Evolutionary conservation across 306 rosid species (phyloP), one percentile per base, ranked within the genome.

Genomic region (Vigna angularis): DNA sequence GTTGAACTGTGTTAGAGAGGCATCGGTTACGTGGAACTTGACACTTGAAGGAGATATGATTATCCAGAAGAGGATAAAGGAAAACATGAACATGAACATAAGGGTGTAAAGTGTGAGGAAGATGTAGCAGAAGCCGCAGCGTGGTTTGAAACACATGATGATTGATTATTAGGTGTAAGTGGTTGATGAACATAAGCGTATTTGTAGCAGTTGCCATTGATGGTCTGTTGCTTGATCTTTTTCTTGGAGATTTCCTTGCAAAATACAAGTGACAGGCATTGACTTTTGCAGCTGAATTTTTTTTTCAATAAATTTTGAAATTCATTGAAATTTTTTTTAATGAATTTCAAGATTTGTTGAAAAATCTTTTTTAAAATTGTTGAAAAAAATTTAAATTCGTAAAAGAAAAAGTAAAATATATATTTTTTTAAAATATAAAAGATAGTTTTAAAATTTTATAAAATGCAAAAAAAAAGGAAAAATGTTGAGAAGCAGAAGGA

Each of bases 1-100:
- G 58, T 80, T 78, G 62, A 86, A 86, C 5, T 77, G 72, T 11
- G 81, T 71, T 58, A 86, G 85, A 1, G 83, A 18, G 12, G 74
- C 82, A 0, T 83, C 72, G 0, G 80, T 83, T 38, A 83, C 62
- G 1, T 76, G 58, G 56, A 86, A 76, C 3, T 76, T 79, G 16
- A 86, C 83, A 12, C 42, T 83, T 45, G 82, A 40, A 12, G 86
- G 82, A 0, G 17, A 3, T 42, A 79, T 65, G 16, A 59, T 9
- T 56, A 65, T 9, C 73, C 30, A 28, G 12, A 78, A 47, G 36
- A 77, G 10, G 36, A 45, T 1, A 0, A 17, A 0, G 28, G 68
- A 12, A 11, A 76, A 4, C 0, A 76, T 2, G 26, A 81, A 17
- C 0, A 50, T 17, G 75, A 74, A 1, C 3, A 78, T 3, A n/a